Percentiles rank a stretch among this genome's conserved stretches.
These are phyloP conservation scores for Gastrolobium bilobum DNA, from an alignment of 306 rosid genomes.

Conservation along the genomic window DNA sequence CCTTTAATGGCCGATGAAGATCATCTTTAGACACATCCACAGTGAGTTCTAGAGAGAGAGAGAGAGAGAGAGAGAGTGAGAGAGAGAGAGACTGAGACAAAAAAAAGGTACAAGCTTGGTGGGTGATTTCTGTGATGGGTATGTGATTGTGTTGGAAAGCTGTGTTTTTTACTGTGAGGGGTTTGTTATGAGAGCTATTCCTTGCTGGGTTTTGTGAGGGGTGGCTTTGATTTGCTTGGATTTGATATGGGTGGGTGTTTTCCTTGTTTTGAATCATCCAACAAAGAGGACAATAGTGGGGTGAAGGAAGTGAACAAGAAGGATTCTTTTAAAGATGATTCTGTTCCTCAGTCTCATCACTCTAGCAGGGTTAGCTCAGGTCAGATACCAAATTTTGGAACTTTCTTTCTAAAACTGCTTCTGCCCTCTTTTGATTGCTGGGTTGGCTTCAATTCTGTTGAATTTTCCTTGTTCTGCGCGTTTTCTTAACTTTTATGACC, in stretches of 20 bases:
- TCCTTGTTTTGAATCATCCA: constrained; percentile 97
- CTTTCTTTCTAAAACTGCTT: constrained; percentile 18
- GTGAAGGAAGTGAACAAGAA: constrained; percentile 75
- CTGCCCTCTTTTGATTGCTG: constrained; percentile 43
- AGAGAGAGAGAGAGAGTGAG: background rate
- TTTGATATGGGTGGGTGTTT: constrained; percentile 98
- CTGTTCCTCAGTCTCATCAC: constrained; percentile 77
- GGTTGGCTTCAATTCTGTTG: constrained; percentile 50
- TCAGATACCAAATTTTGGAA: constrained; percentile 38
- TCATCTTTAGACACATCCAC: constrained; percentile 47
- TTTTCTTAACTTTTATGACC: constrained; percentile 27
- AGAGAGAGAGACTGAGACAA: constrained; percentile 32
- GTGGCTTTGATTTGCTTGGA: constrained; percentile 66
- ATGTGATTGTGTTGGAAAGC: constrained; percentile 32
- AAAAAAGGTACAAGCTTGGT: constrained; percentile 45
- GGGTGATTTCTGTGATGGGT: constrained; percentile 58
- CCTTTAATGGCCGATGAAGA: constrained; percentile 60
- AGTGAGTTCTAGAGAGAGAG: constrained; percentile 40
- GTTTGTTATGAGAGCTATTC: constrained; percentile 53
- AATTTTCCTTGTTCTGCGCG: constrained; percentile 42
- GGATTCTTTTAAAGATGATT: constrained; percentile 79
- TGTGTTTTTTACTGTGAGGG: constrained; percentile 20
- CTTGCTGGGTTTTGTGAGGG: constrained; percentile 54
- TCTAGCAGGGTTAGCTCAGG: constrained; percentile 80
- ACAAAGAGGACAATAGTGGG: constrained; percentile 65